Base-by-base conservation (phyloP, 768 basidiomycete genomes). In the Gymnopilus dilepis region DNA sequence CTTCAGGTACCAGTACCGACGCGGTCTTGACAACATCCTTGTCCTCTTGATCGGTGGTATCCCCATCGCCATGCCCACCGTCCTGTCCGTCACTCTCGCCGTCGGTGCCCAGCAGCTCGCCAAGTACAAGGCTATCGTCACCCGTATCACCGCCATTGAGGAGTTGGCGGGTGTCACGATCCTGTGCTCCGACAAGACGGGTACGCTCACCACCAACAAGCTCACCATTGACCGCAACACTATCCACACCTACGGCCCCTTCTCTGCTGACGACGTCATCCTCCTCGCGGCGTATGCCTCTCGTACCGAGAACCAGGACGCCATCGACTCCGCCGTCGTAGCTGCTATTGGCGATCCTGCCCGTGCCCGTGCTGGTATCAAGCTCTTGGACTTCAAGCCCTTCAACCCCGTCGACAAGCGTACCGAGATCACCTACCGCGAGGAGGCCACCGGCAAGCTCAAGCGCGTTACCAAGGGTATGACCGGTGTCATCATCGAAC, bases 401-500 rank as follows among this genome's bases (percentile, higher is more conserved):
- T 99, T 98, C 87, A 97, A 98, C 84, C 97, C 97, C 53, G 95
- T 96, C 69, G 95, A 97, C 85, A 98, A 98, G 85, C 94, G 96
- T 72, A 99, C 97, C 61, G 97, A 98, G 81, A 96, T 97, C 75
- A 99, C 97, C 52, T 99, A 98, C 82, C 90, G 87, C 50, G 96
- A 97, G 75, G 90, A 95, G 76, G 84, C 94, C 7, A 84, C 92
- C n/a, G 97, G 97, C 77, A 94, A 91, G 77, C 86, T 99, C 68
- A 97, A 97, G 87, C 94, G 97, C 71, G 97, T 97, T 71, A 97
- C 97, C 74, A 99, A 99, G 90, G 97, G 97, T 75, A 99, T 99
- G 97, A 99, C 97, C 43, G 97, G 95, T 81, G 91, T 94, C 77
- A 95, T 98, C 82, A 95, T 97, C 72, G 94, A 97, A 59, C 91